Evolutionary conservation across 176 grass and related monocot species (phyloP).

Genomic region (Triticum timopheevii): DNA sequence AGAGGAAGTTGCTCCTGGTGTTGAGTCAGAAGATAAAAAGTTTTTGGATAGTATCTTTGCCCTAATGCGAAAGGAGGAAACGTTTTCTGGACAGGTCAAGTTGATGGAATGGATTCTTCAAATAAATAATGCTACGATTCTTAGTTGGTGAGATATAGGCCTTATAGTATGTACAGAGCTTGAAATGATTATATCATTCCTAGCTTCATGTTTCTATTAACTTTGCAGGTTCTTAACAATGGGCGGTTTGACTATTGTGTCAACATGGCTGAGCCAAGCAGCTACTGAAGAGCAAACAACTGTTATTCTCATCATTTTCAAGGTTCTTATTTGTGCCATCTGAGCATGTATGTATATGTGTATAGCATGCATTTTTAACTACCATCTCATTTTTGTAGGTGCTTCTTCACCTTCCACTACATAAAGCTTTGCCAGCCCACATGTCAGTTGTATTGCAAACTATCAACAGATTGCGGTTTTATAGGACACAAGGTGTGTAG

Average conservation of each 20-base stretch:
- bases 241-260: constrained; percentile 79
- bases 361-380: constrained; percentile 23
- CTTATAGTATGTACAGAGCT: constrained; percentile 17
- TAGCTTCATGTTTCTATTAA: constrained; percentile 22
- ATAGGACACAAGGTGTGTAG: constrained; percentile 87
- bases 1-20: constrained; percentile 41
- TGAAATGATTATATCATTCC: constrained; percentile 32
- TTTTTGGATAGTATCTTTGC: constrained; percentile 83
- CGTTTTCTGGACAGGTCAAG: constrained; percentile 85
- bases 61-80: constrained; percentile 82
- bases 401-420: constrained; percentile 80
- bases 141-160: constrained; percentile 65
- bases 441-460: constrained; percentile 82
- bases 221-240: constrained; percentile 80
- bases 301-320: constrained; percentile 83
- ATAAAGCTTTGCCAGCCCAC: constrained; percentile 78
- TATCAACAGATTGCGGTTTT: constrained; percentile 93
- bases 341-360: constrained; percentile 20
- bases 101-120: constrained; percentile 90
- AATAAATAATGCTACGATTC: constrained; percentile 71
- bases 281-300: constrained; percentile 91
- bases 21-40: constrained; percentile 82
- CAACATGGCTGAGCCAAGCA: constrained; percentile 79
- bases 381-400: constrained; percentile 48
- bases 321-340: constrained; percentile 57